A percentile compares a stretch with the other conserved stretches of the same genome.
Conservation (phyloP, 768 basidiomycete species). For the Kwoniella bestiolae region DNA sequence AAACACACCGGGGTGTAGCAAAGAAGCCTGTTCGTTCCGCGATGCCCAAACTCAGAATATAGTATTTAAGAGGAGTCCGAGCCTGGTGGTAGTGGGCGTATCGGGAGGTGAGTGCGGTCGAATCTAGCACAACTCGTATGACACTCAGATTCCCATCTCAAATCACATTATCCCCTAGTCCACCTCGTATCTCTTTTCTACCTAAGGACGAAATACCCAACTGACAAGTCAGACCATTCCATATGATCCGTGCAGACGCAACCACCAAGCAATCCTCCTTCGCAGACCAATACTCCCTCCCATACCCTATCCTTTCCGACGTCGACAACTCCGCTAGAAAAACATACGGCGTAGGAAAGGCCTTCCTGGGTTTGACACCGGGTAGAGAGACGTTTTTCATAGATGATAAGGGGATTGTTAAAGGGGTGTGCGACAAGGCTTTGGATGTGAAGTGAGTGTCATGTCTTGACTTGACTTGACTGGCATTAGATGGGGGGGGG, state of each 20-base stretch:
- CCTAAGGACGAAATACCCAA: too few species aligned
- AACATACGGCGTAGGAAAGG: constrained; percentile 70
- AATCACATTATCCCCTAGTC: too few species aligned
- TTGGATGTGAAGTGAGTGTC: constrained; percentile 23
- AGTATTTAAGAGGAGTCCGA: constrained; percentile 65
- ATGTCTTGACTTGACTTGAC: too few species aligned
- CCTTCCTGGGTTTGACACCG: constrained; percentile 68
- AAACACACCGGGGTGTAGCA: constrained; percentile 79
- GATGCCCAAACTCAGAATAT: constrained; percentile 70
- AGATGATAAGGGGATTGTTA: constrained; percentile 70
- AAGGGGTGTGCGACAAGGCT: constrained; percentile 60
- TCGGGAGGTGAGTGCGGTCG: constrained; percentile 60
- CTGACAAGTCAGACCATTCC: too few species aligned
- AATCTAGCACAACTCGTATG: not conserved
- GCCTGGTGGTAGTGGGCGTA: constrained; percentile 73
- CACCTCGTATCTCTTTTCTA: too few species aligned
- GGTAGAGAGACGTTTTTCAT: constrained; percentile 75
- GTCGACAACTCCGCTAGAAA: constrained; percentile 66
- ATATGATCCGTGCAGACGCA: constrained; percentile 60
- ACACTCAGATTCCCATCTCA: not conserved
- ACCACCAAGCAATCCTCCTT: constrained; percentile 75
- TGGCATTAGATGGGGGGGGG: too few species aligned
- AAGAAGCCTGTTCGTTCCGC: constrained; percentile 79
- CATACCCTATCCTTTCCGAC: constrained; percentile 78
- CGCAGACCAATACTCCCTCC: constrained; percentile 62